Percentiles rank a stretch among this genome's conserved stretches.
Evolutionary conservation across 163 green algal genomes (phyloP).

Genomic region (Scenedesmus sp.): DNA sequence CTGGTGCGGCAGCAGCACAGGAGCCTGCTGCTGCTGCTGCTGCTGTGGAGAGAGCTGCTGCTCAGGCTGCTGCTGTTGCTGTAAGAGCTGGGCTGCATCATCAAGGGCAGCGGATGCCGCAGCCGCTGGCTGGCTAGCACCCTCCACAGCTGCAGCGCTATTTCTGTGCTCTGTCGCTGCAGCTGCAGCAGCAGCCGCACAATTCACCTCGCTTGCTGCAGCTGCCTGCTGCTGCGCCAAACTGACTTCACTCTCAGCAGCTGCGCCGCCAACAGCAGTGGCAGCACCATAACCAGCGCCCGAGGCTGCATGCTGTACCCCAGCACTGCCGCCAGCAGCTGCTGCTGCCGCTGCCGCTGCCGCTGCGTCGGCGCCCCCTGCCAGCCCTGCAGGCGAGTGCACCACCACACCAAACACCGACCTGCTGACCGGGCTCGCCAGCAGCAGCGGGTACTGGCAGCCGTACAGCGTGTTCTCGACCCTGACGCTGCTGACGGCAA

Average conservation of each 20-base stretch:
- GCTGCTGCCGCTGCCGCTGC: not conserved
- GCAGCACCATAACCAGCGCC: not conserved
- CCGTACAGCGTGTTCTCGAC: slow-evolving; percentile 67
- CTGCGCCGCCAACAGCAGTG: not conserved
- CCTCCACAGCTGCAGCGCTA: not conserved
- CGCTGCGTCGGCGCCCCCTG: not conserved
- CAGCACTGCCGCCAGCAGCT: not conserved
- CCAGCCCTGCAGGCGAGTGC: not conserved
- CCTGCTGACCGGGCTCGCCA: slow-evolving; percentile 62
- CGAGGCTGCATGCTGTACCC: not conserved
- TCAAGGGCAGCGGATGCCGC: not conserved
- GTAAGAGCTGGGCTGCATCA: not conserved
- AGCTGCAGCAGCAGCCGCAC: slow-evolving; percentile 3
- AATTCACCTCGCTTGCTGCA: not conserved
- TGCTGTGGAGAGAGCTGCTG: slow-evolving; percentile 31
- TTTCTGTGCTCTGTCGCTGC: not conserved
- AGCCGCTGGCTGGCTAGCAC: not conserved
- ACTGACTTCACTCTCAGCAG: not conserved
- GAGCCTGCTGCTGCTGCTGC: not conserved
- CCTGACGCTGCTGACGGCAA: slow-evolving; percentile 63
- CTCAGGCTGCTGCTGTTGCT: not conserved
- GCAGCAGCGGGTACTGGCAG: slow-evolving; percentile 58
- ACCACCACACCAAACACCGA: slow-evolving; percentile 53
- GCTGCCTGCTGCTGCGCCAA: not conserved
- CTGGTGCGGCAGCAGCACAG: slow-evolving; percentile 43